phyloP scores from a whole-genome alignment of 345 rosid genomes.

The Corchorus capsularis region DNA sequence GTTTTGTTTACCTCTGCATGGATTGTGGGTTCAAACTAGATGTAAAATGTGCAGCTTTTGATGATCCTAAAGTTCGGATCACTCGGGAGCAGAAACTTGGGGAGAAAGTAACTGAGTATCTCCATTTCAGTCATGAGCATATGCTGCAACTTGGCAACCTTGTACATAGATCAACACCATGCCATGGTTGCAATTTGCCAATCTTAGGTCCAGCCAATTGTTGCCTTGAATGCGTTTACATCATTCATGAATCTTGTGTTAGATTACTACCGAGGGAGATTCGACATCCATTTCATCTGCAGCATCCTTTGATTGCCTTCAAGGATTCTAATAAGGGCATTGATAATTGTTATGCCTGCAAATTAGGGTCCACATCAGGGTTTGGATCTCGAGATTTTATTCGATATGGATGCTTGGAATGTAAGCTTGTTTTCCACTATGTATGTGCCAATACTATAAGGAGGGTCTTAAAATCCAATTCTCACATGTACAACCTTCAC shows the following conservation, averaged over 20 bases:
- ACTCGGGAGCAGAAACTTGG: background rate
- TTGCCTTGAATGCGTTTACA: conserved; percentile 19
- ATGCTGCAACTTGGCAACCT: conserved; percentile 13
- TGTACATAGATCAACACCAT: background rate
- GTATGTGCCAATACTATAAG: conserved; percentile 15
- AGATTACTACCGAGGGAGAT: background rate
- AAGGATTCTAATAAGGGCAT: no score
- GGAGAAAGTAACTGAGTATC: background rate
- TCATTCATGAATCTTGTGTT: conserved; percentile 21
- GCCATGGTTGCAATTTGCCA: conserved; percentile 6
- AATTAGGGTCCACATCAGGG: background rate
- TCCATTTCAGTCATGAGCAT: conserved; percentile 23
- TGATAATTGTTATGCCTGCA: background rate
- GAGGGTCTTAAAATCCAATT: conserved; percentile 10
- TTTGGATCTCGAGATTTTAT: background rate
- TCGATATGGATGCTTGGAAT: conserved; percentile 14
- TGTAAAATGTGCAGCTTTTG: conserved; percentile 7
- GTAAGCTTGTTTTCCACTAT: conserved; percentile 6
- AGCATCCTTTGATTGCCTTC: conserved; percentile 7
- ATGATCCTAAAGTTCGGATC: background rate
- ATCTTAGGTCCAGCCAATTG: conserved; percentile 4
- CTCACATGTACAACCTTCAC: conserved; percentile 21
- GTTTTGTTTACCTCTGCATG: conserved; percentile 4
- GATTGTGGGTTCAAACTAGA: conserved; percentile 21
- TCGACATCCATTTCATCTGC: conserved; percentile 12